Conservation (phyloP, 2,329 filamentous ascomycete species). For the Monosporascus sp. region DNA sequence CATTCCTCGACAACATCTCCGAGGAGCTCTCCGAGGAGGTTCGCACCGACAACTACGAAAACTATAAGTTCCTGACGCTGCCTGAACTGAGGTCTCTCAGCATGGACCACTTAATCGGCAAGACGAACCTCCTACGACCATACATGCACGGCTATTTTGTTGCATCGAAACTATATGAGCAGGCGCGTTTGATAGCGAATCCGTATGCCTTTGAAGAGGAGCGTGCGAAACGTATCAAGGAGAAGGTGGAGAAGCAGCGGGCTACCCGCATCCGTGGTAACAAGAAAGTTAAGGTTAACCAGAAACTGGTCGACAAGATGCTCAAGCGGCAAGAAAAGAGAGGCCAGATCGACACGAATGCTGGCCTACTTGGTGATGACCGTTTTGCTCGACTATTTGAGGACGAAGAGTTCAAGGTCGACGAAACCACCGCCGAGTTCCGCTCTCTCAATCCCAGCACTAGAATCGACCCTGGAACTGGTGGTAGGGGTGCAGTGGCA, state of each 20-base stretch:
- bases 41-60: slow-evolving; percentile 84
- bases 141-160: slow-evolving; percentile 99
- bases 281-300: slow-evolving; percentile 98
- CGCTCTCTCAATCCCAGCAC: slow-evolving; percentile 85
- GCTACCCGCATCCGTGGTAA: slow-evolving; percentile 87
- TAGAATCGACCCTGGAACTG: slow-evolving; percentile 32
- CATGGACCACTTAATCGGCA: slow-evolving; percentile 82
- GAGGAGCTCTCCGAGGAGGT: slow-evolving; percentile 94
- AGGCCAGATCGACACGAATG: slow-evolving; percentile 50
- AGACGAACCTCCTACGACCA: slow-evolving; percentile 80
- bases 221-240: slow-evolving; percentile 81
- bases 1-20: slow-evolving; percentile 93
- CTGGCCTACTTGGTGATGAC: slow-evolving; percentile 70
- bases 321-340: slow-evolving; percentile 60
- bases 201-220: slow-evolving; percentile 93
- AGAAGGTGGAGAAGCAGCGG: slow-evolving; percentile 96
- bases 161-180: slow-evolving; percentile 89
- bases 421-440: slow-evolving; percentile 86
- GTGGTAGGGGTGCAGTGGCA: slow-evolving; percentile 23
- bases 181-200: slow-evolving; percentile 87
- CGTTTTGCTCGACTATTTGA: slow-evolving; percentile 89
- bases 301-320: slow-evolving; percentile 69
- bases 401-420: slow-evolving; percentile 86
- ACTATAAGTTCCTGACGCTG: slow-evolving; percentile 95
- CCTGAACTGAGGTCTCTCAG: slow-evolving; percentile 82